phyloP scores from a whole-genome alignment of 495 filamentous ascomycete genomes.

The Coniosporium apollinis region DNA sequence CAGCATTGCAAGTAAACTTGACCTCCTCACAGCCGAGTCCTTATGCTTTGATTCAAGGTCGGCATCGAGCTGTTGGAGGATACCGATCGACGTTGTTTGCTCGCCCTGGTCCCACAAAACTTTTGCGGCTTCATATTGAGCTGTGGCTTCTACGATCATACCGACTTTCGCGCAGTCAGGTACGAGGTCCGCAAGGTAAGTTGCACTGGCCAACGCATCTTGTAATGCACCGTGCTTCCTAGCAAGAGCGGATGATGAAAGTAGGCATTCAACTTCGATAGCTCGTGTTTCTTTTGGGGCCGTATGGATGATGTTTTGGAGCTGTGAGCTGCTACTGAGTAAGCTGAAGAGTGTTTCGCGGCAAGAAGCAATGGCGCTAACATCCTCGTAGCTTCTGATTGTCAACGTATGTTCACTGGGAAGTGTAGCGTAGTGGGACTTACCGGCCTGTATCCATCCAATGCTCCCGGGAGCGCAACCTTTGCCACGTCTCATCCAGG shows the following conservation, averaged over 20 bases:
- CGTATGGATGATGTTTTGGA: constrained; percentile 42
- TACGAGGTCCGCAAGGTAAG: constrained; percentile 61
- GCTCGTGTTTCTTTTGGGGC: constrained; percentile 44
- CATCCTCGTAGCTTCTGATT: constrained; percentile 51
- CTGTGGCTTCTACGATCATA: constrained; percentile 56
- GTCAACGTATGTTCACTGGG: neutral
- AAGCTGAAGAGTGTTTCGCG: constrained; percentile 69
- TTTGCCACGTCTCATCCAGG: constrained; percentile 41
- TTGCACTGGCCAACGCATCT: constrained; percentile 69
- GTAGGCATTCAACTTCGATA: constrained; percentile 53
- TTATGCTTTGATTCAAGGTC: constrained; percentile 49
- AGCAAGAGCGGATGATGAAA: constrained; percentile 56
- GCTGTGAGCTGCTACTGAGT: constrained; percentile 45
- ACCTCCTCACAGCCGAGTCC: constrained; percentile 52
- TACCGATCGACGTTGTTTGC: constrained; percentile 73
- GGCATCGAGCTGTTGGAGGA: constrained; percentile 59
- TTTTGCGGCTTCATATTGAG: constrained; percentile 64
- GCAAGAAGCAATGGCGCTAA: constrained; percentile 64
- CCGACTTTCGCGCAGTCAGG: constrained; percentile 45
- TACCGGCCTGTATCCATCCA: constrained; percentile 74
- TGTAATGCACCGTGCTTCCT: constrained; percentile 66
- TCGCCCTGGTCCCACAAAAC: constrained; percentile 93
- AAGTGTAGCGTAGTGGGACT: constrained; percentile 10
- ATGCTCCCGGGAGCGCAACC: constrained; percentile 43
- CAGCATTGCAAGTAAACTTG: constrained; percentile 71